These are phyloP conservation scores for Geranium brycei DNA, from an alignment of 345 rosid species.

Conservation along the genomic window DNA sequence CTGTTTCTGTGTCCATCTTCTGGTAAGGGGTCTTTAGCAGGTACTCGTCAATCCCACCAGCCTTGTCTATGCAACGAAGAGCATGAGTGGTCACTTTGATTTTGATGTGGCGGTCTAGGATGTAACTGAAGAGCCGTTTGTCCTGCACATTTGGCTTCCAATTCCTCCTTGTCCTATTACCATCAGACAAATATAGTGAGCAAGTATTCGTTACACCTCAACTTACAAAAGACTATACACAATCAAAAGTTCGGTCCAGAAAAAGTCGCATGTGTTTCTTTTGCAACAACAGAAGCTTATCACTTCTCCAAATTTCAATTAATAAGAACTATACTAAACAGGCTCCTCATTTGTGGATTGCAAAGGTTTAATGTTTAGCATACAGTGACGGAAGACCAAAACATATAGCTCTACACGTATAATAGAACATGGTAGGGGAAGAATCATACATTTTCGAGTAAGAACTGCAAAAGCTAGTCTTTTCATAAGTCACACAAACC, in stretches of 20 bases:
- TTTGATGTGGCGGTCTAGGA: slow-evolving; percentile 73
- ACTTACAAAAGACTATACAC: background rate
- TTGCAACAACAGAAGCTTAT: background rate
- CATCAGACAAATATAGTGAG: background rate
- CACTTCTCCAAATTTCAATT: background rate
- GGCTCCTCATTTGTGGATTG: background rate
- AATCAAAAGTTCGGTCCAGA: background rate
- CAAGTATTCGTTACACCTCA: background rate
- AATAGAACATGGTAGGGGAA: background rate
- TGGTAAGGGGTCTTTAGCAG: slow-evolving; percentile 84
- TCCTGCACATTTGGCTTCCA: slow-evolving; percentile 96
- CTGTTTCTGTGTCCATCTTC: slow-evolving; percentile 90
- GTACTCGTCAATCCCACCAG: slow-evolving; percentile 96
- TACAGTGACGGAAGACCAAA: too few species aligned
- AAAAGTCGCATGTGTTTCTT: too few species aligned
- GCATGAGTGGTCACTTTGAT: slow-evolving; percentile 90
- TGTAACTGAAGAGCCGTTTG: slow-evolving; percentile 84
- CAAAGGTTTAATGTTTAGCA: background rate
- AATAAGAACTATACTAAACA: background rate
- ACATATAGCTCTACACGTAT: background rate
- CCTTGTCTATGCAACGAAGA: slow-evolving; percentile 94
- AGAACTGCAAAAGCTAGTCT: background rate
- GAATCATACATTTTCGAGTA: background rate
- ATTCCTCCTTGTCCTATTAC: slow-evolving; percentile 51
- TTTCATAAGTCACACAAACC: too few species aligned